phyloP scores from a whole-genome alignment of 2,329 filamentous ascomycete species.

The Lasiodiplodia gonubiensis region DNA sequence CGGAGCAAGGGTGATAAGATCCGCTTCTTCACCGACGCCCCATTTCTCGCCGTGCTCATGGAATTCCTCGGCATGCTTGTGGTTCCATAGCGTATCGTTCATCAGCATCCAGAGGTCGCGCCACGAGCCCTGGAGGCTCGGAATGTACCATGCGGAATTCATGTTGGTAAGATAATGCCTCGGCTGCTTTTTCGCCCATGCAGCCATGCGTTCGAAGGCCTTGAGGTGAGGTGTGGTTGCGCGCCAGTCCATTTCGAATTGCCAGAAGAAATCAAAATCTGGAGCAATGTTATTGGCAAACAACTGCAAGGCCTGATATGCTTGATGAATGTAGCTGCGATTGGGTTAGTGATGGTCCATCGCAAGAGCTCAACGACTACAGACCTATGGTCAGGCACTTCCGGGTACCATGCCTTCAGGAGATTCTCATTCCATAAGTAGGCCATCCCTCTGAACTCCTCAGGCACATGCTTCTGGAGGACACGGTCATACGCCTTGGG shows the following conservation, averaged over 20 bases:
- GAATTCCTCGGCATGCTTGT: constrained; percentile 59
- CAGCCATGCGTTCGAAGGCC: constrained; percentile 68
- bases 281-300: constrained; percentile 74
- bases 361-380: not conserved
- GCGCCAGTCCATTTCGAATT: constrained; percentile 84
- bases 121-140: constrained; percentile 58
- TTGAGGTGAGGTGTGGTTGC: constrained; percentile 83
- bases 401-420: constrained; percentile 55
- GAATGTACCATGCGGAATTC: constrained; percentile 62
- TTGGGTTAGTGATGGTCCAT: not conserved
- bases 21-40: constrained; percentile 89
- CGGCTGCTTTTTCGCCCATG: constrained; percentile 60
- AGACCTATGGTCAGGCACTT: constrained; percentile 47
- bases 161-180: constrained; percentile 65
- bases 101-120: constrained; percentile 49
- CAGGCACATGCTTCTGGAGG: constrained; percentile 67
- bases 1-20: constrained; percentile 89
- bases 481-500: constrained; percentile 64
- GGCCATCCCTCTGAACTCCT: constrained; percentile 73
- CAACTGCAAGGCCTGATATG: constrained; percentile 73
- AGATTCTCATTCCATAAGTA: constrained; percentile 75
- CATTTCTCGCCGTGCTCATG: constrained; percentile 83
- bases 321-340: constrained; percentile 60
- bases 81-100: constrained; percentile 48
- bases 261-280: constrained; percentile 80